Evolutionary conservation across 225 moss, liverwort and hornwort species (phyloP).

Genomic region (Straminergon stramineum): DNA sequence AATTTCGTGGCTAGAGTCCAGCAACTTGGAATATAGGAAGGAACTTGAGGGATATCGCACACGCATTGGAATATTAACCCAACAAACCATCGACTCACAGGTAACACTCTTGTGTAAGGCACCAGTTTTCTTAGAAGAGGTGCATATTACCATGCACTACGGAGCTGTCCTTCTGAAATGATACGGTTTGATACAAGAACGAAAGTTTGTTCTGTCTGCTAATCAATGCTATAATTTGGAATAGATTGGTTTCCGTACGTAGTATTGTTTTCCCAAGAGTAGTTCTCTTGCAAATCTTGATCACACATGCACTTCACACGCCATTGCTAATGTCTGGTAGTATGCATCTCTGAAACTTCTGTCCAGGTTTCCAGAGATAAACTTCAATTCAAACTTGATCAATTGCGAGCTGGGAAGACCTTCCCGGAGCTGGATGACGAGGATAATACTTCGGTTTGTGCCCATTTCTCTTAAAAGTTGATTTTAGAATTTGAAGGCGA

Average conservation of each 20-base stretch:
- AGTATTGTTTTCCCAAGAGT: neutral
- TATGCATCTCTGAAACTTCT: neutral
- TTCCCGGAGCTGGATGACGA: conserved; percentile 63
- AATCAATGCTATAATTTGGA: neutral
- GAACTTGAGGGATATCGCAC: conserved; percentile 54
- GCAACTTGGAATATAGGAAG: conserved; percentile 66
- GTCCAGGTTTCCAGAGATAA: conserved; percentile 57
- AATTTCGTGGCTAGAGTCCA: conserved; percentile 78
- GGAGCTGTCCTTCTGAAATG: neutral
- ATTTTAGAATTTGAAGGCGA: neutral
- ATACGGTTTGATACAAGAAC: neutral
- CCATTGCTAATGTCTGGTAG: neutral
- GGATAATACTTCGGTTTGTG: conserved; percentile 44
- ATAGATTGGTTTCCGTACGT: neutral
- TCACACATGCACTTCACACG: neutral
- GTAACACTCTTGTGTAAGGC: conserved; percentile 13
- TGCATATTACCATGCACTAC: neutral
- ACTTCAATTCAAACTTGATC: conserved; percentile 70
- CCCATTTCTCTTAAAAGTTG: neutral
- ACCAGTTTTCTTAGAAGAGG: neutral
- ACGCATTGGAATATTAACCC: conserved; percentile 31
- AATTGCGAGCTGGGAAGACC: conserved; percentile 70
- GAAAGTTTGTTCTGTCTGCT: neutral
- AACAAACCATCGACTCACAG: conserved; percentile 61
- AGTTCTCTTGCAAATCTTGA: neutral